A percentile compares a stretch with the other conserved stretches of the same genome.
These are phyloP conservation scores for Lunularia cruciata DNA, from an alignment of 225 moss, liverwort and hornwort genomes.

Conservation along the genomic window DNA sequence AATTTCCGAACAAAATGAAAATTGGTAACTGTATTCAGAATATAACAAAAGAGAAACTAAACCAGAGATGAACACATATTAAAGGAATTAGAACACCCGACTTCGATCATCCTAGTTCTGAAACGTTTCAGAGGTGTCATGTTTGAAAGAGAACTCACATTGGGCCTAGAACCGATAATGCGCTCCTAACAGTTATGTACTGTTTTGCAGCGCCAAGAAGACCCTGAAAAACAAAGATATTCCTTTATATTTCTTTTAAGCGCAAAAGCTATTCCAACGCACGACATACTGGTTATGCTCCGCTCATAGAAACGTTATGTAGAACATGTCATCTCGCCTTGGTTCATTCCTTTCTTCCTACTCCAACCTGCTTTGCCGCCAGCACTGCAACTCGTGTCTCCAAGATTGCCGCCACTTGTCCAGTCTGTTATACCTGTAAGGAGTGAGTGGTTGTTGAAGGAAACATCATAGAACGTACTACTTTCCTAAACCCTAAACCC, in stretches of 20 bases:
- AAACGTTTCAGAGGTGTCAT: background rate
- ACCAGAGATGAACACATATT: too few species aligned
- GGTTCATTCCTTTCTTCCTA: too few species aligned
- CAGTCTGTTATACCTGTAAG: constrained; percentile 28
- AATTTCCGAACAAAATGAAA: too few species aligned
- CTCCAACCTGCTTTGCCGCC: constrained; percentile 77
- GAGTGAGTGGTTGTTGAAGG: too few species aligned
- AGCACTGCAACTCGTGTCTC: constrained; percentile 86
- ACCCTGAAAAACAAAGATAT: constrained; percentile 49
- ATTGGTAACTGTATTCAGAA: too few species aligned
- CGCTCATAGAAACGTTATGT: background rate
- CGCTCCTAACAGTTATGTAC: constrained; percentile 72
- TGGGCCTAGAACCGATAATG: constrained; percentile 87
- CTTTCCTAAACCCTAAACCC: too few species aligned
- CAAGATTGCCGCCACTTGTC: constrained; percentile 72
- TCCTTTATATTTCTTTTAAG: too few species aligned
- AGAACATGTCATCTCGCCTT: background rate
- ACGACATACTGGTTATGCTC: background rate
- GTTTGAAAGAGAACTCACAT: constrained; percentile 59
- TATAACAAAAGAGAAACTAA: too few species aligned
- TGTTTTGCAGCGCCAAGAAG: constrained; percentile 85
- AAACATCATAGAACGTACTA: too few species aligned
- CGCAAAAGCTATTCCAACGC: background rate
- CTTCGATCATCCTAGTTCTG: too few species aligned
- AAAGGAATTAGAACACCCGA: too few species aligned